phyloP scores from a whole-genome alignment of 108 stramenopile species.

The Epithemia pelagica region DNA sequence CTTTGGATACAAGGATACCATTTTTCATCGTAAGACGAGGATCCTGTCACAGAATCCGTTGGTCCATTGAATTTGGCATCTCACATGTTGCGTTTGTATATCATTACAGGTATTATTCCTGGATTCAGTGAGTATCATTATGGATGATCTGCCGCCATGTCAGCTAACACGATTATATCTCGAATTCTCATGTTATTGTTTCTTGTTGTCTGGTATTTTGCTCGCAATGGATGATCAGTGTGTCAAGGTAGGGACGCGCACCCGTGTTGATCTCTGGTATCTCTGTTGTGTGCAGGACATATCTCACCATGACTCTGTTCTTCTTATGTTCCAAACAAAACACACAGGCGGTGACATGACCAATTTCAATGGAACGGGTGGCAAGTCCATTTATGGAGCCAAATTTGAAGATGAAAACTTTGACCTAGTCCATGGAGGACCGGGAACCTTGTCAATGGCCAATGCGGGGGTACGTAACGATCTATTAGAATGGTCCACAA shows the following conservation, averaged over 20 bases:
- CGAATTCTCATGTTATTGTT: no score
- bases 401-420: slow-evolving; percentile 87
- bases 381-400: slow-evolving; percentile 12
- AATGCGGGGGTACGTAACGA: slow-evolving; percentile 33
- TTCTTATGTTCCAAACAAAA: no score
- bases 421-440: slow-evolving; percentile 68
- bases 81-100: no score
- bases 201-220: no score
- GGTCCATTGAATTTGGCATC: no score
- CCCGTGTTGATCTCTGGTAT: no score
- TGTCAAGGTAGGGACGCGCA: no score
- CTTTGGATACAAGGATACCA: slow-evolving; percentile 81
- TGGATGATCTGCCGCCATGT: background rate
- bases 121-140: background rate
- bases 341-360: slow-evolving; percentile 96
- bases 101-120: slow-evolving; percentile 8
- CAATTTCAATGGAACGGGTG: slow-evolving; percentile 43
- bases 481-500: slow-evolving; percentile 1
- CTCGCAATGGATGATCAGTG: no score
- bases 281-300: no score
- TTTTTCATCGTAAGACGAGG: slow-evolving; percentile 88
- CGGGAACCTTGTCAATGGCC: slow-evolving; percentile 50
- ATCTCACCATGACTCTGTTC: no score
- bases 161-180: background rate
- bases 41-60: no score